Evolutionary conservation across 129 eudicot genomes (phyloP).

Genomic region (Lactuca saligna): DNA sequence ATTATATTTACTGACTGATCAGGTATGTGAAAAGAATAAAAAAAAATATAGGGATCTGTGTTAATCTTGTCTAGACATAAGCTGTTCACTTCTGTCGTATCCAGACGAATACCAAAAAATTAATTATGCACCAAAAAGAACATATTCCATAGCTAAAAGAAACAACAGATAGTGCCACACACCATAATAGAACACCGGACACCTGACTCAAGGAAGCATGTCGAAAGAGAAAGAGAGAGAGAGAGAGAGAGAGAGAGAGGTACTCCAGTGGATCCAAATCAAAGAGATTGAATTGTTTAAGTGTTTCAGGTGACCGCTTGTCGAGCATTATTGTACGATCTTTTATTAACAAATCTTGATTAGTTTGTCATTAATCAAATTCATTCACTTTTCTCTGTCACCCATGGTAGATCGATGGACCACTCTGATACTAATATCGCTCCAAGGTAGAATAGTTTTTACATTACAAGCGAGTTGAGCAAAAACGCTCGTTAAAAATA

Average conservation of each 20-base stretch:
- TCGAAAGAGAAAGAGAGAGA: slow-evolving; percentile 13
- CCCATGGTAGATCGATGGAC: not conserved
- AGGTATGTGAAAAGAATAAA: slow-evolving; percentile 9
- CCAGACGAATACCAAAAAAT: slow-evolving; percentile 5
- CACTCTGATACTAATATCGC: too few relatives aligned
- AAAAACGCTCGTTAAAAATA: too few relatives aligned
- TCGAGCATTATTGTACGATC: slow-evolving; percentile 52
- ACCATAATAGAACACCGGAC: slow-evolving; percentile 39
- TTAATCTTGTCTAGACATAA: slow-evolving; percentile 24
- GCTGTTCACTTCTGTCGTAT: slow-evolving; percentile 16
- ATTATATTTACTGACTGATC: not conserved
- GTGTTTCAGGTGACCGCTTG: slow-evolving; percentile 63
- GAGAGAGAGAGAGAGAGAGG: slow-evolving; percentile 7
- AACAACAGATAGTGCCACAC: slow-evolving; percentile 57
- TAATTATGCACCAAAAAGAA: slow-evolving; percentile 12
- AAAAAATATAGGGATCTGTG: slow-evolving; percentile 23
- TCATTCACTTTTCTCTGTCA: slow-evolving; percentile 37
- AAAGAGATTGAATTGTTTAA: slow-evolving; percentile 28
- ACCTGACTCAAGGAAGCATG: slow-evolving; percentile 39
- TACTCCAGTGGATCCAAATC: slow-evolving; percentile 1
- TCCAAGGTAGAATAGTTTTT: too few relatives aligned
- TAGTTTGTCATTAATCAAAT: slow-evolving; percentile 35
- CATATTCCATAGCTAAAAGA: slow-evolving; percentile 41
- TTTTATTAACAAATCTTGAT: slow-evolving; percentile 29
- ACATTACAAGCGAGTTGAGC: too few relatives aligned